A percentile compares a stretch with the other conserved stretches of the same genome.
Evolutionary conservation across 148 eudicot species (phyloP).

Genomic region (Rhododendron simsii): DNA sequence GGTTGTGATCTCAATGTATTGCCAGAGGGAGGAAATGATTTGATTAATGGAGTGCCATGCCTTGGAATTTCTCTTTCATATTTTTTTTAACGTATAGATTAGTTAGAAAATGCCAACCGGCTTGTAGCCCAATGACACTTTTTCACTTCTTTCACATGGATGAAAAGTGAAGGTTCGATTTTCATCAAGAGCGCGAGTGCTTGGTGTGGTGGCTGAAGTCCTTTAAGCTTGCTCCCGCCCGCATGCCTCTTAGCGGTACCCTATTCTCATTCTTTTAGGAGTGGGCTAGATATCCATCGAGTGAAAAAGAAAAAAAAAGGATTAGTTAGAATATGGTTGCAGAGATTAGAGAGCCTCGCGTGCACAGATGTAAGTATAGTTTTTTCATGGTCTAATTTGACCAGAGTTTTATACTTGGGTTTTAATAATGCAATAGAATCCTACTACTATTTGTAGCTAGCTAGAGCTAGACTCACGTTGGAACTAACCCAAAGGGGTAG

Average conservation of each 20-base stretch:
- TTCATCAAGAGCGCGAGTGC: no score
- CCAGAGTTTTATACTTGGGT: background rate
- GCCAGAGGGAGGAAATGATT: constrained; percentile 3
- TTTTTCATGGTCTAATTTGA: background rate
- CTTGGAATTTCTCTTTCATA: background rate
- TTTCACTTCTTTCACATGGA: no score
- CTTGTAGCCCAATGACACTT: background rate
- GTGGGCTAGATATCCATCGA: no score
- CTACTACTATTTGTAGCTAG: background rate
- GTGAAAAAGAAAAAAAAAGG: no score
- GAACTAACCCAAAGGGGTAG: background rate
- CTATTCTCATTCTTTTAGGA: no score
- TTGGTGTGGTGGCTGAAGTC: no score
- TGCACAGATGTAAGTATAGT: background rate
- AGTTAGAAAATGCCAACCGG: no score
- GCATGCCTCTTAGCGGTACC: no score
- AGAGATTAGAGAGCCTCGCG: background rate
- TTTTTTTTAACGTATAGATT: background rate
- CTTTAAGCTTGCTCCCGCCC: no score
- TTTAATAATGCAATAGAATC: background rate
- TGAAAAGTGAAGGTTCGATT: no score
- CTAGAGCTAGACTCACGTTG: background rate
- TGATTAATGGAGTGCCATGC: background rate
- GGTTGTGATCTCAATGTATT: constrained; percentile 19
- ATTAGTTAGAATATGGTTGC: background rate